Conservation (phyloP, 805 yeast genomes). For the Yarrowia alimentaria region DNA sequence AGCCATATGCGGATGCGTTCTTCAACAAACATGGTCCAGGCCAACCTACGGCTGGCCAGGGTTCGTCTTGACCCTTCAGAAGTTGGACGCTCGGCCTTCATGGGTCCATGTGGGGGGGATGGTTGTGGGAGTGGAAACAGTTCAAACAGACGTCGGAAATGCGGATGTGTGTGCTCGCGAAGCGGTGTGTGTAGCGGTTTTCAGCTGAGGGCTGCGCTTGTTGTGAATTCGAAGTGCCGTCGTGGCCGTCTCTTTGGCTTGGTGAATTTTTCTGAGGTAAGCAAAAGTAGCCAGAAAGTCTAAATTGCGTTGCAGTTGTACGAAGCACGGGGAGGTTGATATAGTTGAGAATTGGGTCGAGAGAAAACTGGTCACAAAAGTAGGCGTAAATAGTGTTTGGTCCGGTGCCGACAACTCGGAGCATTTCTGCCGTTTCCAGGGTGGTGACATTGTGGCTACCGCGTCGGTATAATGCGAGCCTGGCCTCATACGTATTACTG, state of each 20-base stretch:
- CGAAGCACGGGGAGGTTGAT: conserved; percentile 19
- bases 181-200: too few species aligned
- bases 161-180: not conserved
- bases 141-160: too few species aligned
- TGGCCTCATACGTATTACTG: too few species aligned
- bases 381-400: too few species aligned
- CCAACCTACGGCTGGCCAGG: not conserved
- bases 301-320: not conserved
- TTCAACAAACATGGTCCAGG: conserved; percentile 10
- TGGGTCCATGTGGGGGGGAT: conserved; percentile 11
- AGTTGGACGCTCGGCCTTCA: conserved; percentile 16
- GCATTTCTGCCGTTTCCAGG: too few species aligned
- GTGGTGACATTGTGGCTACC: too few species aligned
- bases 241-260: too few species aligned
- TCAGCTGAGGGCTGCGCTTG: too few species aligned
- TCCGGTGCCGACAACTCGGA: too few species aligned
- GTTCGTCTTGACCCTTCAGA: conserved; percentile 10
- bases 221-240: too few species aligned
- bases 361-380: too few species aligned
- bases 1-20: conserved; percentile 26
- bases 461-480: too few species aligned
- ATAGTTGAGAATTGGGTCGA: conserved; percentile 18
- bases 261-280: conserved; percentile 25
- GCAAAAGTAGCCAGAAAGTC: conserved; percentile 23
- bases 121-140: not conserved